Percentiles rank a stretch among this genome's conserved stretches.
Conservation (phyloP, 139 green algal species). For the Monoraphidium neglectum region DNA sequence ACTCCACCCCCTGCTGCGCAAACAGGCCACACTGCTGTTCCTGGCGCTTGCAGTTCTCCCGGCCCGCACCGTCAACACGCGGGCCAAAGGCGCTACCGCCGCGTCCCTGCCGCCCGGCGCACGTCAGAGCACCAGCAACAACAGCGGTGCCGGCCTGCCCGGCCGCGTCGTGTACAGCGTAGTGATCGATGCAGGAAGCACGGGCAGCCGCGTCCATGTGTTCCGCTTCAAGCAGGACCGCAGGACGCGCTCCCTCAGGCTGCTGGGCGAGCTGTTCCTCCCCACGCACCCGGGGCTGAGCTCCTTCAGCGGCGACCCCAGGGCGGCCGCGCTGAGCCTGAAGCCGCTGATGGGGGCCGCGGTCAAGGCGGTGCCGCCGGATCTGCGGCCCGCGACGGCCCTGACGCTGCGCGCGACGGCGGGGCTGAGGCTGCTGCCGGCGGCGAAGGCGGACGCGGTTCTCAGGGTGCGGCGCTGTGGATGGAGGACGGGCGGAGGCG, state of each 20-base stretch:
- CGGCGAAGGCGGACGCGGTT: constrained; percentile 85
- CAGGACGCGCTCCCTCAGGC: constrained; percentile 59
- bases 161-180: constrained; percentile 83
- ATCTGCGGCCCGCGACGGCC: constrained; percentile 66
- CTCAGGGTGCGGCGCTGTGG: constrained; percentile 47
- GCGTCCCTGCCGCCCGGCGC: too few species aligned
- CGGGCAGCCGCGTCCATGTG: constrained; percentile 93
- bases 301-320: constrained; percentile 75
- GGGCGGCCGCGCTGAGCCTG: constrained; percentile 75
- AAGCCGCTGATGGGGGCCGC: constrained; percentile 83
- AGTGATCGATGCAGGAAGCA: constrained; percentile 96
- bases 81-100: too few species aligned
- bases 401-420: constrained; percentile 94
- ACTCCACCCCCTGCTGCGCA: too few species aligned
- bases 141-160: too few species aligned
- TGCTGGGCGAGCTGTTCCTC: constrained; percentile 87
- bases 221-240: constrained; percentile 83
- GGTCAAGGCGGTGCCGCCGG: constrained; percentile 76
- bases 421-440: constrained; percentile 90
- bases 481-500: too few species aligned
- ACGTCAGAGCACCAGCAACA: too few species aligned
- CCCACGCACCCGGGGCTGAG: constrained; percentile 94
- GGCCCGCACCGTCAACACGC: too few species aligned
- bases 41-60: too few species aligned
- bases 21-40: too few species aligned